Conservation (phyloP, 176 grass and related monocot species). For the Leersia perrieri region DNA sequence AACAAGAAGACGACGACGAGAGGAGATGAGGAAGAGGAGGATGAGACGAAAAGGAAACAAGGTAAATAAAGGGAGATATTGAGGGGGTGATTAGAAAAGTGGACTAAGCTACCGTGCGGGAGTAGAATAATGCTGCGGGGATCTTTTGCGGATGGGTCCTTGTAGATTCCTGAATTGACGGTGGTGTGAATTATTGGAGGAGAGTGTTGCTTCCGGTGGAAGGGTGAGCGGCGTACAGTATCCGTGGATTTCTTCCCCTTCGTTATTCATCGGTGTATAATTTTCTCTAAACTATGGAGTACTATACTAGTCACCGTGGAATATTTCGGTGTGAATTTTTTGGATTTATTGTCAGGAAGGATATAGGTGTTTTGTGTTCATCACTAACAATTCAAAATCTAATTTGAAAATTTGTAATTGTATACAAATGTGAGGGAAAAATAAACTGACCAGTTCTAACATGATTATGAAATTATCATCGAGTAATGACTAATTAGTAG, state of each 20-base stretch:
- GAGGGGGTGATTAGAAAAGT: slow-evolving; percentile 23
- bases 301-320: no score
- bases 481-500: no score
- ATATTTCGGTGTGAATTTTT: neutral
- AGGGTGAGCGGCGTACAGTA: neutral
- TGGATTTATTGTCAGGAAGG: neutral
- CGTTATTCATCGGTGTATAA: neutral
- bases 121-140: neutral
- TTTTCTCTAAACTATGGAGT: neutral
- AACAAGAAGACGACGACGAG: slow-evolving; percentile 4
- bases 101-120: slow-evolving; percentile 15
- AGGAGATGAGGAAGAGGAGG: neutral
- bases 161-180: neutral
- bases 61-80: slow-evolving; percentile 6
- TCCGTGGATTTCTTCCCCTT: neutral
- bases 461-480: no score
- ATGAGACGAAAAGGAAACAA: neutral
- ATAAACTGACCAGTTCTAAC: neutral
- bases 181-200: slow-evolving; percentile 28
- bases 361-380: no score
- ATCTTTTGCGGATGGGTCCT: neutral
- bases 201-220: slow-evolving; percentile 18
- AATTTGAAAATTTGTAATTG: no score
- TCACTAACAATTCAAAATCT: no score
- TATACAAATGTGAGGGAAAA: no score